These are phyloP conservation scores for Ceriops zippeliana DNA, from an alignment of 345 rosid genomes.

Conservation along the genomic window DNA sequence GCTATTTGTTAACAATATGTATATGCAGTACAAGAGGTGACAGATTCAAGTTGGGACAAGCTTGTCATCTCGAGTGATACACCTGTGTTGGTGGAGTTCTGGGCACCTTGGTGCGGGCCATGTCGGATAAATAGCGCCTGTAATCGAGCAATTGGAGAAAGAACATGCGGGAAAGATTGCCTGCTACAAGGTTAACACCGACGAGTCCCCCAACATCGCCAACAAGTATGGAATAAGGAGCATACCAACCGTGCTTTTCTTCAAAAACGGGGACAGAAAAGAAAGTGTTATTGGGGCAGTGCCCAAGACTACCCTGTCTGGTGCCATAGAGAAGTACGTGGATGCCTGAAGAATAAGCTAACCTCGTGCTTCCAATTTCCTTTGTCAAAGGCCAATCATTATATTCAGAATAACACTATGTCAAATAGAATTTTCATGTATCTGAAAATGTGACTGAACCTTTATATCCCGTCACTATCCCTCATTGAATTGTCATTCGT, in stretches of 20 bases:
- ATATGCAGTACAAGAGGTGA: constrained; percentile 49
- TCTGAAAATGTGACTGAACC: background rate
- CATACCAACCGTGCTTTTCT: constrained; percentile 68
- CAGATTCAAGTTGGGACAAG: constrained; percentile 51
- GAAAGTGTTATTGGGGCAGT: constrained; percentile 74
- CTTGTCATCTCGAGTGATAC: constrained; percentile 34
- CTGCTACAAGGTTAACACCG: constrained; percentile 67
- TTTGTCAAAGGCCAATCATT: background rate
- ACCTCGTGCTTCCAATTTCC: background rate
- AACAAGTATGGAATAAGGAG: constrained; percentile 59
- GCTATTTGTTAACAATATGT: background rate
- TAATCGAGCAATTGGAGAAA: constrained; percentile 54
- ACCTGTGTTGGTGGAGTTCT: constrained; percentile 70
- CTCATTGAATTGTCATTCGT: too few relatives aligned
- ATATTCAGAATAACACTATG: background rate
- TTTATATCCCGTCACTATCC: background rate
- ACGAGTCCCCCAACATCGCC: constrained; percentile 61
- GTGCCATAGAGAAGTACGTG: constrained; percentile 52
- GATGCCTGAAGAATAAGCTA: constrained; percentile 25
- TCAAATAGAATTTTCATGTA: background rate
- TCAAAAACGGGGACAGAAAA: constrained; percentile 66
- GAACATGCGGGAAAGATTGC: constrained; percentile 58
- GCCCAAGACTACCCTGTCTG: constrained; percentile 54
- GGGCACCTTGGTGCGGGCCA: constrained; percentile 90
- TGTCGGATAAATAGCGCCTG: constrained; percentile 70